Evolutionary conservation across 1,284 basidiomycete genomes (phyloP), one percentile per base, ranked within the genome.

Genomic region (Fomitopsis palustris): DNA sequence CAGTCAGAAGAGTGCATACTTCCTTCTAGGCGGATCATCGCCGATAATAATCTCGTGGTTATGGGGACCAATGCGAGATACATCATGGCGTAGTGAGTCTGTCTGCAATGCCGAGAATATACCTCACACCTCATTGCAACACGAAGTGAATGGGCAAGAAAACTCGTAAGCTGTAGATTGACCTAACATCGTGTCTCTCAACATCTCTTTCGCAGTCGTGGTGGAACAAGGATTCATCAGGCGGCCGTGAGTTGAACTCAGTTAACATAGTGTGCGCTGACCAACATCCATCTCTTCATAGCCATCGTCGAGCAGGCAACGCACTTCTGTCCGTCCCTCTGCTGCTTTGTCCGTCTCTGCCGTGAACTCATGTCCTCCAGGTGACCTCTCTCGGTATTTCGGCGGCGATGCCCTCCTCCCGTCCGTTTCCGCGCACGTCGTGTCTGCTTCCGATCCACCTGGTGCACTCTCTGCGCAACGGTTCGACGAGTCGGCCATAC

Each of bases 41-140:
- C 80, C 62, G 81, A 85, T 60, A 85, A 86, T 72, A 75, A 82
- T 63, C 74, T 87, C 55, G 79, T 81, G 43, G 83, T 87, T 53
- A 86, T 87, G 84, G 83, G 82, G 37, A 85, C 84, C 55, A 80
- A 82, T 62, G 84, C 83, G 2, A 76, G 84, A 64, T 86, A 86
- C 74, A 78, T 83, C 59, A 82, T 81, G 73, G 84, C 85, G 9
- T 86, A 84, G 68, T 74, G 75, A 78, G 72, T 45, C 16, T 10
- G 19, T 7, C 19, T 12, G 27, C 10, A 12, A 17, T 43, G 41
- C 12, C 8, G 9, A 4, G 5, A n/a, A 41, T 17, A 41, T 17
- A 41, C 4, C 39, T 41, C 16, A 41, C 16, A 23, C 23, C 41
- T 43, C 4, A 16, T 23, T 19, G 3, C 41, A 6, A 21, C 23